Base-by-base conservation (phyloP, 306 rosid species). In the Hylodesmum podocarpum region DNA sequence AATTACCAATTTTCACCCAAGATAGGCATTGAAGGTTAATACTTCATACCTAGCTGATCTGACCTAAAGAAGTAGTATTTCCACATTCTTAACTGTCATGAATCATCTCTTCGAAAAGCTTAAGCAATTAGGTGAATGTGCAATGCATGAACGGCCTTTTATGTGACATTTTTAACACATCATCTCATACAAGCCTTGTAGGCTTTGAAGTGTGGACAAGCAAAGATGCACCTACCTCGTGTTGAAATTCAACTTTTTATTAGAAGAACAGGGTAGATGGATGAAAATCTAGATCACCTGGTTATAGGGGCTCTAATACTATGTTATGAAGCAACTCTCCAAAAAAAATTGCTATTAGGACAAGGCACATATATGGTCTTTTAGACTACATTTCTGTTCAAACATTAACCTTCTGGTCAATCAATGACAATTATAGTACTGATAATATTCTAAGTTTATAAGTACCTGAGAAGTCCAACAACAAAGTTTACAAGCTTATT, bases 381-480 rank as follows among this genome's bases (percentile, higher is more conserved):
- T 34, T 62, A 18, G 3, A 62, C 33, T 16, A 62, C 68, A 62
- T 62, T 62, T 62, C 44, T 62, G 34, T 62, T 33, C 44, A 15
- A 34, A 34, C 46, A 62, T 62, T 15, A 34, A 61, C 25, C 13
- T 19, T 25, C 40, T 13, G 67, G 31, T 40, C 37, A 66, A 77
- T n/a, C 18, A 27, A 72, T 19, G 28, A 61, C 47, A 18, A 62
- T 0, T 65, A 19, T 44, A 62, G 15, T 16, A 71, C 7, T 31
- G 19, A 24, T 37, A 37, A 46, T 71, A 54, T 31, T 46, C 34
- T 6, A 50, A 44, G 33, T 69, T 55, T 31, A 55, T 31, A 41
- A 71, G 25, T 55, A 72, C 67, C 51, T 37, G 34, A 73, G 14
- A 58, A 41, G 25, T 73, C 58, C 27, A 73, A 12, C 44, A 36